Conservation (phyloP, 208 protist genomes). For the Trypanosoma grayi region DNA sequence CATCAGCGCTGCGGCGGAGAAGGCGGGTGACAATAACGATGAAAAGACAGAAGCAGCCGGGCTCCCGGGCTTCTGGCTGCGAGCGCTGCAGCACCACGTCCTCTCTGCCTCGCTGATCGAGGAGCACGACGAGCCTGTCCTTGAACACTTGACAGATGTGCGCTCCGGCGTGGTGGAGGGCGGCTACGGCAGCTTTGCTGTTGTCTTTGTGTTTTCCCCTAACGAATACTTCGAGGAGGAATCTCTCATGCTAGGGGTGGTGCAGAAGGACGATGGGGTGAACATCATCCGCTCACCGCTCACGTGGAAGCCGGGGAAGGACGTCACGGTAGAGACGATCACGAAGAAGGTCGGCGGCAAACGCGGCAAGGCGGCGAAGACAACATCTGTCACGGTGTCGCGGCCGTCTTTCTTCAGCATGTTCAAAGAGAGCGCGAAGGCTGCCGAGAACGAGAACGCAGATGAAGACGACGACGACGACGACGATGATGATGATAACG, state of each 20-base stretch:
- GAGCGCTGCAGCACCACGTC: slow-evolving; percentile 67
- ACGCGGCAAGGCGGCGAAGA: slow-evolving; percentile 43
- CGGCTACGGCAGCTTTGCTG: slow-evolving; percentile 61
- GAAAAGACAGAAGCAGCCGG: slow-evolving; percentile 24
- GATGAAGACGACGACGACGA: slow-evolving; percentile 20
- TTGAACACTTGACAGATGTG: slow-evolving; percentile 70
- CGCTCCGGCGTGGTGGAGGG: slow-evolving; percentile 46
- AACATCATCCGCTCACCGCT: slow-evolving; percentile 52
- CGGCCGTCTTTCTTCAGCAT: slow-evolving; percentile 79
- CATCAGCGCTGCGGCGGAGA: slow-evolving; percentile 15
- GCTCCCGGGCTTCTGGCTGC: slow-evolving; percentile 73
- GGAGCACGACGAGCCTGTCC: slow-evolving; percentile 69
- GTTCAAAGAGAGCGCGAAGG: slow-evolving; percentile 44
- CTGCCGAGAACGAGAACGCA: slow-evolving; percentile 6
- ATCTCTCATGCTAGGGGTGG: slow-evolving; percentile 53
- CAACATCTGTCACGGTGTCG: slow-evolving; percentile 38
- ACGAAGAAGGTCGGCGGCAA: slow-evolving; percentile 58
- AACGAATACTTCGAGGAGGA: slow-evolving; percentile 81
- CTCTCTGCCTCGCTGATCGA: slow-evolving; percentile 64
- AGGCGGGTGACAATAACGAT: slow-evolving; percentile 22
- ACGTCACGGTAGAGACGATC: slow-evolving; percentile 60
- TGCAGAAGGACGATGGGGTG: slow-evolving; percentile 35
- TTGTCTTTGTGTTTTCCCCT: slow-evolving; percentile 80
- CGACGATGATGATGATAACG: slow-evolving; percentile 42
- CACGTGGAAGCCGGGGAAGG: slow-evolving; percentile 81